Conservation (phyloP, 2,329 filamentous ascomycete genomes). For the Allantophomopsis cytisporea region DNA sequence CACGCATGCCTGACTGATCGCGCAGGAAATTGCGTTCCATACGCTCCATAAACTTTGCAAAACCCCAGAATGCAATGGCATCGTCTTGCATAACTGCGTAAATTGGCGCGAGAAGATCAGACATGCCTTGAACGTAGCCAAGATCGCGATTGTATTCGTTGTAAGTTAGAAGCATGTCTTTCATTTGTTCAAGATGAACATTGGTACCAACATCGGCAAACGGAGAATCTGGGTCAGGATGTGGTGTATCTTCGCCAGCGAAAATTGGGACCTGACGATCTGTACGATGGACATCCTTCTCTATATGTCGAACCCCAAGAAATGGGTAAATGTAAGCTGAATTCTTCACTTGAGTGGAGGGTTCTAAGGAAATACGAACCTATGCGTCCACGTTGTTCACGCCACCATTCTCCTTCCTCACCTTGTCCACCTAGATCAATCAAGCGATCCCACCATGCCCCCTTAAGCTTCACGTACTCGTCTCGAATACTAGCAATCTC, state of each 20-base stretch:
- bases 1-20: slow-evolving; percentile 91
- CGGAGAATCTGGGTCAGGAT: slow-evolving; percentile 89
- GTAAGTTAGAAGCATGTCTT: slow-evolving; percentile 97
- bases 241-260: slow-evolving; percentile 87
- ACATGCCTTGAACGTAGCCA: slow-evolving; percentile 98
- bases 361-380: slow-evolving; percentile 42
- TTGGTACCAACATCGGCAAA: slow-evolving; percentile 91
- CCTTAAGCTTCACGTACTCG: slow-evolving; percentile 88
- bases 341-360: slow-evolving; percentile 5
- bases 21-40: slow-evolving; percentile 97
- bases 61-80: slow-evolving; percentile 92
- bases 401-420: slow-evolving; percentile 89
- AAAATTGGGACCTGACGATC: slow-evolving; percentile 94
- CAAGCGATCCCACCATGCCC: slow-evolving; percentile 90
- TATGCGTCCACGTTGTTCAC: slow-evolving; percentile 84
- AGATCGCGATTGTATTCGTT: slow-evolving; percentile 95
- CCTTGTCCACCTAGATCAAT: slow-evolving; percentile 68
- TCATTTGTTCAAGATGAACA: slow-evolving; percentile 96
- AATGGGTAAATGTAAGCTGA: slow-evolving; percentile 28
- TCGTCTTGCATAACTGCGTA: slow-evolving; percentile 98
- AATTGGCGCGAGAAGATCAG: slow-evolving; percentile 85
- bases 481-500: slow-evolving; percentile 77
- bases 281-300: slow-evolving; percentile 96
- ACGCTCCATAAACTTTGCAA: slow-evolving; percentile 89
- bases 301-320: slow-evolving; percentile 42